Evolutionary conservation across 2,329 filamentous ascomycete genomes (phyloP), one percentile per base, ranked within the genome.

Genomic region (Juglanconis sp.): DNA sequence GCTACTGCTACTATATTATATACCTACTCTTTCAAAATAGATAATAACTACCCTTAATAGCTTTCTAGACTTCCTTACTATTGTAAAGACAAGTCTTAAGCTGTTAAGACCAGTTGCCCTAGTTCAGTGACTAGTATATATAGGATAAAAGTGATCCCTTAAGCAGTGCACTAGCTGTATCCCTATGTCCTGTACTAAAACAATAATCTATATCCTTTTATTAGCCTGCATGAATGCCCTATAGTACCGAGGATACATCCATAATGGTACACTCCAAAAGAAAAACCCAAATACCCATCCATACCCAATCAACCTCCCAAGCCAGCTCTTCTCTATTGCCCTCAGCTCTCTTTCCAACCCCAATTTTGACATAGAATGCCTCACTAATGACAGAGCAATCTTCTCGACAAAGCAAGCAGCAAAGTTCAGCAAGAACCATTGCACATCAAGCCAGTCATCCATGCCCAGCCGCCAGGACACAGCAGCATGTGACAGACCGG

Each of bases 381-480:
- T 17, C 24, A 56, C 8, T 2, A 34, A 11, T 1, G 62, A 53
- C 3, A 64, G 15, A 5, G 42, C 31, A 32, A 60, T 9, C 7
- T 11, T 62, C 50, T 62, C 60, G 10, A 17, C 15, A 9, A 55
- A 46, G 46, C 56, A 64, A 32, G 17, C 60, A 5, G 30, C 48
- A 30, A 63, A 65, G 34, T 65, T 63, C 9, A 63, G 40, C 49
- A 65, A 24, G 42, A 63, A 65, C 61, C 63, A 65, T 24, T 60
- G 52, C 15, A 63, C 5, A 34, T 65, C 63, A 13, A 63, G 32
- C 61, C 48, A 58, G 11, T 60, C 61, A 3, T n/a, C 31, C 24
- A 52, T 44, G 5, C 61, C 56, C 24, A 61, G 10, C 1, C 35
- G 51, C 61, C 58, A 65, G 53, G 54, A 63, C 3, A 61, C 63